Evolutionary conservation across 805 yeast genomes (phyloP), one percentile per base, ranked within the genome.

Genomic region (Ogataea methylovora): DNA sequence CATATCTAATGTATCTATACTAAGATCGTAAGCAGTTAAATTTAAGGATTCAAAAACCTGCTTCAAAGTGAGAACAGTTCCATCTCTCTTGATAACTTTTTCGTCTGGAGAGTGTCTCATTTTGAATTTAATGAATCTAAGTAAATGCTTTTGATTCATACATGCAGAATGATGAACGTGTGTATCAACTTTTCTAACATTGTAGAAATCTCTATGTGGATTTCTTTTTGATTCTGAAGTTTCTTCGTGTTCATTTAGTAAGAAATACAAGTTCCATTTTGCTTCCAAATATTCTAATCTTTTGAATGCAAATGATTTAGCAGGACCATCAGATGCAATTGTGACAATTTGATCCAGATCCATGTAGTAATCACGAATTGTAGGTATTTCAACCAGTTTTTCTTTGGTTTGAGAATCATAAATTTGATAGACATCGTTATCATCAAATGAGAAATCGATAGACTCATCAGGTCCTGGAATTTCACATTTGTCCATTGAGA

Each of bases 121-220:
- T 63, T 92, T 92, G 56, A 87, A 85, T 61, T 92, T 92, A 58
- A 92, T 92, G 58, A 85, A 92, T 49, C 99, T 79, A 44, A 92
- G 67, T 49, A 92, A 65, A 63, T 92, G 99, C 60, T 92, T 92
- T 62, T 92, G 98, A 52, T 94, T 94, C 97, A 94, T 94, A 59
- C 97, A 88, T 9, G 99, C 99, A 8, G 96, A 84, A 57, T 94
- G 98, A 57, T 92, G 99, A 48, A 92, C 95, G 68, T 92, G 99
- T 14, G 97, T 92, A 54, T 90, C 98, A 25, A 92, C 97, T 56
- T 90, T 90, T 63, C 97, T 76, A 29, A 87, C 95, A 51, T 90
- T 90, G 63, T 90, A 90, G 54, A 90, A 92, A 59, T 90, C 99
- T 58, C 99, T 78, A 56, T 92, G 99, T 4, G 97, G 97, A 45